Base-by-base conservation (phyloP, 1,139 yeast species). In the Nadsonia starkeyi-henricii region DNA sequence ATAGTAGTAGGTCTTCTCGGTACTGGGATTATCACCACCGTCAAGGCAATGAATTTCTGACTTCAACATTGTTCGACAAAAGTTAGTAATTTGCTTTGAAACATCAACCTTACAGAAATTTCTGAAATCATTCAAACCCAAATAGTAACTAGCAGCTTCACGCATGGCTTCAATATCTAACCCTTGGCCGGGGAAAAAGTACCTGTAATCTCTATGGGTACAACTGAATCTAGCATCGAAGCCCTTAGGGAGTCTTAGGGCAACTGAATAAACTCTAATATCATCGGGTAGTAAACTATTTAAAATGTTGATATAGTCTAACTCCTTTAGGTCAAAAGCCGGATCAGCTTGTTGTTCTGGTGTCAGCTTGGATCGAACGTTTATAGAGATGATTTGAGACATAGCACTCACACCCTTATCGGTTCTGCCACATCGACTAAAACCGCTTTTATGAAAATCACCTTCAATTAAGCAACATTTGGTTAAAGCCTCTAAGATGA, bases 401-500 rank as follows among this genome's bases (percentile, higher is more conserved):
- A 91, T 77, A 0, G 99, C 98, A 67, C 95, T 85, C 5, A 91
- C 99, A 15, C 98, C 98, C 57, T 79, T 81, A 59, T 91, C 99
- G 0, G 99, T 91, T 58, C 99, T 72, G 0, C 99, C 99, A 66
- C 98, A 93, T 53, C 98, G 70, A 55, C 95, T 83, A 63, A 89
- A 89, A 17, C 74, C 69, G 50, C 83, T 77, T 48, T 74, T 77
- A 1, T 74, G 77, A 1, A 67, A 65, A 0, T 88, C 88, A 1
- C 77, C 70, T 12, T 80, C 75, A 41, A 93, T 78, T 52, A 93
- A 66, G 56, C 74, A 78, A 41, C 94, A 78, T 55, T 74, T 77
- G 43, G 72, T 67, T 63, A 91, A 63, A 0, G 95, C 95, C 46
- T 79, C 74, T 47, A 91, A 63, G 15, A 91, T 74, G 43, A 74